A percentile compares a stretch with the other conserved stretches of the same genome.
Conservation (phyloP, 129 eudicot species). For the Dittrichia graveolens region DNA sequence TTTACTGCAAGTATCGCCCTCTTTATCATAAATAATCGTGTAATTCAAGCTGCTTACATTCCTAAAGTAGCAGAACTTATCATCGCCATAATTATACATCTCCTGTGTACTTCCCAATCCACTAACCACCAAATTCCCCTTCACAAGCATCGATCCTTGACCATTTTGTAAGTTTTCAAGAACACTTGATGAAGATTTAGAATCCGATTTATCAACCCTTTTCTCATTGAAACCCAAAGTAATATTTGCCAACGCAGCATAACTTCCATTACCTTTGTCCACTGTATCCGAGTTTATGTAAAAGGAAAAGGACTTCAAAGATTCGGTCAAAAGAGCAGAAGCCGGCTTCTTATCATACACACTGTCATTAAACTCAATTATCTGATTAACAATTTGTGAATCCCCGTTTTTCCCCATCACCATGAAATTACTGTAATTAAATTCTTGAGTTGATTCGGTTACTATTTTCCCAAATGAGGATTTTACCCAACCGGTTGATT, state of each 20-base stretch:
- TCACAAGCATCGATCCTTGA: slow-evolving; percentile 64
- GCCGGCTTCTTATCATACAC: slow-evolving; percentile 37
- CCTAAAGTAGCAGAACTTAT: slow-evolving; percentile 65
- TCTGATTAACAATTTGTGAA: slow-evolving; percentile 59
- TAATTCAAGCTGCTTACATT: slow-evolving; percentile 72
- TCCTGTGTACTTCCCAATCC: slow-evolving; percentile 83
- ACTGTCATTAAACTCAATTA: slow-evolving; percentile 45
- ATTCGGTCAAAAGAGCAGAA: slow-evolving; percentile 33
- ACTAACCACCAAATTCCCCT: slow-evolving; percentile 62
- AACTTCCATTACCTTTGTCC: slow-evolving; percentile 49
- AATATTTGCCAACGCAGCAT: slow-evolving; percentile 44
- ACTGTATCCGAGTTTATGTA: slow-evolving; percentile 44
- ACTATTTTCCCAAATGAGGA: slow-evolving; percentile 68
- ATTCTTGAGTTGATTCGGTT: slow-evolving; percentile 59
- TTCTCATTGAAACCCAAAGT: slow-evolving; percentile 59
- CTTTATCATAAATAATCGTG: slow-evolving; percentile 74
- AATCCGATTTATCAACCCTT: slow-evolving; percentile 33
- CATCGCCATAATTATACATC: slow-evolving; percentile 46
- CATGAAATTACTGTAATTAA: slow-evolving; percentile 52
- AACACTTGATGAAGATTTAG: slow-evolving; percentile 43
- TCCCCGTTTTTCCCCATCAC: slow-evolving; percentile 57
- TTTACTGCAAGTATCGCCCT: slow-evolving; percentile 44
- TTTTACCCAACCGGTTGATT: slow-evolving; percentile 59
- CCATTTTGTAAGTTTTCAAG: slow-evolving; percentile 63
- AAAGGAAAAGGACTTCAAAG: slow-evolving; percentile 53